Conservation (phyloP, 108 stramenopile genomes). For the Nitzschia sp. region DNA sequence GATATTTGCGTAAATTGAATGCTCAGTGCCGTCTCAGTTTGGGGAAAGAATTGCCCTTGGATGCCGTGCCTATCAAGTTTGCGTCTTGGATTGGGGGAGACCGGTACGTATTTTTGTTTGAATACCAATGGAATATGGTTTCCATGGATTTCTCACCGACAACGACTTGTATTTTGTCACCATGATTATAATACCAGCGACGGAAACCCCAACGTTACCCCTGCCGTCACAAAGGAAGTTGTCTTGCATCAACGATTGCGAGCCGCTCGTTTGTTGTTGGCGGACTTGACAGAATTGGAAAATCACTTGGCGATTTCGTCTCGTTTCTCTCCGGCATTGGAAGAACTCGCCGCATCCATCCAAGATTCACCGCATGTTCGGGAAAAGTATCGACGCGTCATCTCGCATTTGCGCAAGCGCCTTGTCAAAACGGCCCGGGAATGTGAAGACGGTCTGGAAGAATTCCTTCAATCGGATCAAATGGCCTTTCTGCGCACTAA, state of each 20-base stretch:
- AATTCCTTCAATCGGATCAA: conserved; percentile 28
- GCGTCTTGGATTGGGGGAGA: conserved; percentile 97
- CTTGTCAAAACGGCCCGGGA: conserved; percentile 72
- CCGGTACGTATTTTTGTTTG: too few species aligned
- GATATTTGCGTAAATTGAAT: conserved; percentile 92
- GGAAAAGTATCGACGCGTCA: conserved; percentile 85
- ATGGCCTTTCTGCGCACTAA: conserved; percentile 24
- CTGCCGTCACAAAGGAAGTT: conserved; percentile 89
- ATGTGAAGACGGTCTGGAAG: conserved; percentile 54
- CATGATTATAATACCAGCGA: too few species aligned
- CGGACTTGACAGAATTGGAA: conserved; percentile 71
- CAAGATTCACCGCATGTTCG: conserved; percentile 42
- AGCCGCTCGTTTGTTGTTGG: conserved; percentile 81
- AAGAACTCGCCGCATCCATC: conserved; percentile 54
- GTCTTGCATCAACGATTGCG: conserved; percentile 77
- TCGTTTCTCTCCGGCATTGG: conserved; percentile 65
- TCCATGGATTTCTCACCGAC: too few species aligned
- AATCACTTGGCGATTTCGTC: conserved; percentile 73
- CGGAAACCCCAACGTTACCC: conserved; percentile 97
- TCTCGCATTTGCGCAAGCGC: conserved; percentile 75
- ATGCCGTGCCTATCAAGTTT: conserved; percentile 87
- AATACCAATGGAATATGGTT: too few species aligned
- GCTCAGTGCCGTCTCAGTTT: conserved; percentile 75
- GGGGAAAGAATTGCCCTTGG: conserved; percentile 82
- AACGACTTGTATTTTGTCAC: conserved; percentile 11